Base-by-base conservation (phyloP, 31 red algal species). In the Odonthalia washingtoniensis region DNA sequence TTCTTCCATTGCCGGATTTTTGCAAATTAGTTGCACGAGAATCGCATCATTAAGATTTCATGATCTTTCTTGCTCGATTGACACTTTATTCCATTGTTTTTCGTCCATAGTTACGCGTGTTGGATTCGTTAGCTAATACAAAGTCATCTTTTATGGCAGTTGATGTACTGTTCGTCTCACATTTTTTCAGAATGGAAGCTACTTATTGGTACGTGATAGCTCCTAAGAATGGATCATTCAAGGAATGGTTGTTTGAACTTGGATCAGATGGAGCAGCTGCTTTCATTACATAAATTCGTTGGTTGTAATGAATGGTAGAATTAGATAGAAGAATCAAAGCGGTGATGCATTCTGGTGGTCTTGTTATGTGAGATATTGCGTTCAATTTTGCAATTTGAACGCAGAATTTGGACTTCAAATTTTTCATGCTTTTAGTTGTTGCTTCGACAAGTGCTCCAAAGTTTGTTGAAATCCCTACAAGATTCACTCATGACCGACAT, bases 1-100 rank as follows among this genome's bases (percentile, higher is more conserved):
- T 37, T 4, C 40, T 63, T 28, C 65, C 57, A 89, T 35, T 89
- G 87, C 39, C 87, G 77, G 26, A 43, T 81, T 46, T 89, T 82
- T 40, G 26, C 1, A 43, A 40, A 89, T 53, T 39, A 65, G 40
- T 37, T 27, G 33, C 68, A 89, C 21, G 49, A 21, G 49, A 9
- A 57, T 57, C 21, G 9, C 49, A 57, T 57, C 21, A 21, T 57
- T 14, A 14, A 14, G 9, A 14, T 9, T 57, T 57, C 49, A 57
- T 57, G 21, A n/a, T n/a, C n/a, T n/a, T n/a, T 57, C 9, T 57
- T 9, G 9, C 49, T 9, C 49, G 49, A 14, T 9, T 9, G 9
- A 57, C 49, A 14, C 49, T 9, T 57, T 57, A 21, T 57, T 57
- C 21, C 49, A 57, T 14, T 57, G 49, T 21, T 57, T 21, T 57